A percentile compares a stretch with the other conserved stretches of the same genome.
Conservation (phyloP, 148 eudicot genomes). For the Camellia japonica region DNA sequence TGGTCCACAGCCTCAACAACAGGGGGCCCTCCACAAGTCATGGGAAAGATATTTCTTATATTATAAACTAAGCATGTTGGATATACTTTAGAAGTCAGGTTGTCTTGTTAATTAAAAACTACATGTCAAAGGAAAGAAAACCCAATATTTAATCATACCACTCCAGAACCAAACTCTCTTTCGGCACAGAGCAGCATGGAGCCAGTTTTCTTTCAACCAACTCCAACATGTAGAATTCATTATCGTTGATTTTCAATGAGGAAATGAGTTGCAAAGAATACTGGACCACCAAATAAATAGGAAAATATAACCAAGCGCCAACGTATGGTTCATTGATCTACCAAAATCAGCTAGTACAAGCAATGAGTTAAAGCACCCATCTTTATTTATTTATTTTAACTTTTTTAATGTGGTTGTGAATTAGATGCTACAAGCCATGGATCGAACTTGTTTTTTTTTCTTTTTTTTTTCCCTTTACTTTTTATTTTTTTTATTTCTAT, state of each 20-base stretch:
- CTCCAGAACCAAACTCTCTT: background rate
- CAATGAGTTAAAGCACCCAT: background rate
- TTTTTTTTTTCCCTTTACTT: background rate
- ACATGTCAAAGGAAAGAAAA: background rate
- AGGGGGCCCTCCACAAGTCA: background rate
- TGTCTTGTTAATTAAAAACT: background rate
- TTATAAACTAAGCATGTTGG: background rate
- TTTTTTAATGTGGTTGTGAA: too few species aligned
- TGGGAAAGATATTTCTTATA: background rate
- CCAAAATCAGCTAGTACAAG: background rate
- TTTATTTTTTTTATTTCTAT: too few species aligned
- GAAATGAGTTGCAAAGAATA: background rate
- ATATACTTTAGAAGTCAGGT: constrained; percentile 8
- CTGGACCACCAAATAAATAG: background rate
- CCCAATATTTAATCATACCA: background rate
- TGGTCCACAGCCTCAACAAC: background rate
- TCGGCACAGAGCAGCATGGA: background rate
- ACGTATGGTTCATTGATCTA: background rate
- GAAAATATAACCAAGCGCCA: background rate
- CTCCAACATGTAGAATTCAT: background rate
- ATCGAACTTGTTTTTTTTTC: background rate
- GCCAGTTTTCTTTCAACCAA: background rate
- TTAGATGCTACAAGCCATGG: too few species aligned
- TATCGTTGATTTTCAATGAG: background rate
- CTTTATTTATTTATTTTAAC: too few species aligned